phyloP scores from a whole-genome alignment of 78 protist species.

The Dictyostelium capitatum region DNA sequence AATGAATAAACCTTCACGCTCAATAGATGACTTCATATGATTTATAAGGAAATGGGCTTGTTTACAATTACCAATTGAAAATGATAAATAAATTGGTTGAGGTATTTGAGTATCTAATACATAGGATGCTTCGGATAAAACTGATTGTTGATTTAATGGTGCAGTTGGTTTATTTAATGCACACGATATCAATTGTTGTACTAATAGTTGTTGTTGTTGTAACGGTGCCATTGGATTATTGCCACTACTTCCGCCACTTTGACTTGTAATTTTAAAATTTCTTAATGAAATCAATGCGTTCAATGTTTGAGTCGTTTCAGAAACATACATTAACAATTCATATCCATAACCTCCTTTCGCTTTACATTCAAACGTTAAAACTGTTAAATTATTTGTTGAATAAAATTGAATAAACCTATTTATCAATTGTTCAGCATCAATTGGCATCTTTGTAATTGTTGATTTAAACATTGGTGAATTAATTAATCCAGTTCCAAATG shows the following conservation, averaged over 20 bases:
- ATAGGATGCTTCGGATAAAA: neutral
- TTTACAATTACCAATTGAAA: neutral
- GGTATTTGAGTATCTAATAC: constrained; percentile 21
- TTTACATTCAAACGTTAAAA: constrained; percentile 46
- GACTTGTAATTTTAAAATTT: neutral
- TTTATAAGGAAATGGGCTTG: constrained; percentile 1
- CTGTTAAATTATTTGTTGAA: constrained; percentile 30
- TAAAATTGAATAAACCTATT: constrained; percentile 28
- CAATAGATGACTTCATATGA: constrained; percentile 9
- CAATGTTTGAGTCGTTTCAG: neutral
- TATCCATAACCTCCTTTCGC: neutral
- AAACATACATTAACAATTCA: constrained; percentile 4
- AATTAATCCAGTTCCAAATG: constrained; percentile 9
- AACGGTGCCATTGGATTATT: neutral
- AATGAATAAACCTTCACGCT: neutral
- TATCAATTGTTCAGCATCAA: constrained; percentile 5
- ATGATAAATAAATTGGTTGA: neutral
- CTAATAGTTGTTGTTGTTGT: neutral
- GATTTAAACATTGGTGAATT: neutral
- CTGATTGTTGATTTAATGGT: constrained; percentile 6
- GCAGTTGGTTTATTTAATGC: neutral
- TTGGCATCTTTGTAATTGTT: neutral
- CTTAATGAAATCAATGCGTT: neutral
- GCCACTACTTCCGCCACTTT: neutral
- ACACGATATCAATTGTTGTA: constrained; percentile 8